Conservation (phyloP, 495 filamentous ascomycete species). For the Ramalina intermedia region DNA sequence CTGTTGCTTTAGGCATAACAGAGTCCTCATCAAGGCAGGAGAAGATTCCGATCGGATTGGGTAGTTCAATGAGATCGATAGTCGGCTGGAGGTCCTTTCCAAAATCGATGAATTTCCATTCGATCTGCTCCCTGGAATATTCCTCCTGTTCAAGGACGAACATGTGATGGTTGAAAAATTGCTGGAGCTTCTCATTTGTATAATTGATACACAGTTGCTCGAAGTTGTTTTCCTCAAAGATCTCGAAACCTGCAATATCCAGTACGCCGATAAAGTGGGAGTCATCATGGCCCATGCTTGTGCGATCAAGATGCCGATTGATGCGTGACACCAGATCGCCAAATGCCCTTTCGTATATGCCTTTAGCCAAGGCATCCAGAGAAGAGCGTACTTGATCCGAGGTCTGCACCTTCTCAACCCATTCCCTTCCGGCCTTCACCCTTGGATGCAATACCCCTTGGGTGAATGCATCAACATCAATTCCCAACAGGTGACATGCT, state of each 20-base stretch:
- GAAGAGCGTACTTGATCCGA: conserved; percentile 87
- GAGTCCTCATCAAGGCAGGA: conserved; percentile 96
- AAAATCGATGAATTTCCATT: conserved; percentile 99
- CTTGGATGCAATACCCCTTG: conserved; percentile 80
- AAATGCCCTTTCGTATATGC: conserved; percentile 93
- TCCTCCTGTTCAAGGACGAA: conserved; percentile 98
- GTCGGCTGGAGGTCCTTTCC: conserved; percentile 95
- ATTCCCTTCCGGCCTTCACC: conserved; percentile 91
- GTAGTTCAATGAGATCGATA: conserved; percentile 89
- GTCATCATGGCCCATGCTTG: conserved; percentile 64
- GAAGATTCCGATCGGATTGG: conserved; percentile 97
- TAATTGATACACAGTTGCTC: conserved; percentile 99
- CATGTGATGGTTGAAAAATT: conserved; percentile 99
- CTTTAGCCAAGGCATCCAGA: conserved; percentile 87
- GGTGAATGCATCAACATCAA: conserved; percentile 68
- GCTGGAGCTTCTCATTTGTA: conserved; percentile 97
- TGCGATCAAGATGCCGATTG: conserved; percentile 78
- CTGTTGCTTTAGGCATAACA: conserved; percentile 98
- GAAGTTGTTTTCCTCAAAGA: conserved; percentile 96
- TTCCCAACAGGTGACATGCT: conserved; percentile 74
- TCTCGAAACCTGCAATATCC: conserved; percentile 98
- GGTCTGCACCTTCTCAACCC: conserved; percentile 95
- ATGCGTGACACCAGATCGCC: conserved; percentile 84
- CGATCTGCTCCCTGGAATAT: conserved; percentile 93
- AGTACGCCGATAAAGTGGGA: conserved; percentile 94